Conservation (phyloP, 805 yeast genomes). For the Monosporozyma yasuniensis region DNA sequence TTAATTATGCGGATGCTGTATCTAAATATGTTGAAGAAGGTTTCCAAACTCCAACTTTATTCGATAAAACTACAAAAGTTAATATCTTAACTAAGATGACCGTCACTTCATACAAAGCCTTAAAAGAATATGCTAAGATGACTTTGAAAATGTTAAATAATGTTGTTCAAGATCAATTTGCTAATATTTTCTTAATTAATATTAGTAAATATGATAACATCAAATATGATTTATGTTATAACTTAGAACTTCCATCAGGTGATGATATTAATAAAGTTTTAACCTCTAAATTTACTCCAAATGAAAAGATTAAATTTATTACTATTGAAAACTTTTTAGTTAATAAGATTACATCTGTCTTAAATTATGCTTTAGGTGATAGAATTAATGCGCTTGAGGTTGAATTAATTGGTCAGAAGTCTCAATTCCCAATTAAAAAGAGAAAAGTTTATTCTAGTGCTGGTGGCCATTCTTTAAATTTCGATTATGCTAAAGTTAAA, state of each 20-base stretch:
- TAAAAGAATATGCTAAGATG: constrained; percentile 58
- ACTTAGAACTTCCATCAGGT: constrained; percentile 39
- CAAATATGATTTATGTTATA: constrained; percentile 52
- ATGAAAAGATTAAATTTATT: constrained; percentile 62
- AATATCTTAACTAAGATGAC: constrained; percentile 80
- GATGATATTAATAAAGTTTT: constrained; percentile 21
- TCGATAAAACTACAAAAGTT: constrained; percentile 66
- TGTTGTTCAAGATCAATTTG: constrained; percentile 75
- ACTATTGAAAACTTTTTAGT: constrained; percentile 59
- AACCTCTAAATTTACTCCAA: constrained; percentile 48
- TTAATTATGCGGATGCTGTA: constrained; percentile 19
- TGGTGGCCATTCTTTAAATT: constrained; percentile 17
- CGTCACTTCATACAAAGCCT: constrained; percentile 48
- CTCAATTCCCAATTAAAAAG: constrained; percentile 33
- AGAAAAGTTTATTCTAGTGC: constrained; percentile 40
- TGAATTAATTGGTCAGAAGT: constrained; percentile 25
- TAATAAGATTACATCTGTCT: constrained; percentile 50
- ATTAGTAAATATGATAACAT: constrained; percentile 41
- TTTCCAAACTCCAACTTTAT: constrained; percentile 64
- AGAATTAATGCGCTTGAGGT: constrained; percentile 33
- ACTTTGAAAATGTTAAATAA: constrained; percentile 67
- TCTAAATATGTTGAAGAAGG: constrained; percentile 43
- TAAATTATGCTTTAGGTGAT: constrained; percentile 49
- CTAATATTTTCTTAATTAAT: constrained; percentile 60
- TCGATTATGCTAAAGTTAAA: constrained; percentile 44